These are phyloP conservation scores for Neofusicoccum ribis DNA, from an alignment of 2,329 filamentous ascomycete species.

Conservation along the genomic window DNA sequence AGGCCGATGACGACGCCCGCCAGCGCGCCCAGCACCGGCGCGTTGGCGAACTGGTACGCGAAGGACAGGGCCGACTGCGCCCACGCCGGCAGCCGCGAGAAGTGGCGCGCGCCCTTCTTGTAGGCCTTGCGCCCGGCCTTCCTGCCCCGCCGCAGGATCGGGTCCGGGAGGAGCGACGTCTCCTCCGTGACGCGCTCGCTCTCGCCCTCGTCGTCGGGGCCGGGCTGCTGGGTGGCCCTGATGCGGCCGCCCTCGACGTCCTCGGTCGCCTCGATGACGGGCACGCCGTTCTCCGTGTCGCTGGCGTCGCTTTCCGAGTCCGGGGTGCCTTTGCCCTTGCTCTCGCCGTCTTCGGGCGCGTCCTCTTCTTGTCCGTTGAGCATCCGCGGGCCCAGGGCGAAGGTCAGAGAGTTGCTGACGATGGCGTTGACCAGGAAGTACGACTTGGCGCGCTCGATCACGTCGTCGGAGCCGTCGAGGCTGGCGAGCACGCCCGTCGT, in stretches of 20 bases:
- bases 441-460: slow-evolving; percentile 61
- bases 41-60: slow-evolving; percentile 58
- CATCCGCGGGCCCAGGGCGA: slow-evolving; percentile 62
- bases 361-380: slow-evolving; percentile 52
- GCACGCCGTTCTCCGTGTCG: neutral
- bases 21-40: slow-evolving; percentile 61
- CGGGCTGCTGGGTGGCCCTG: slow-evolving; percentile 24
- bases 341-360: slow-evolving; percentile 26
- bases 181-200: slow-evolving; percentile 42
- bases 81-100: slow-evolving; percentile 38
- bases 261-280: slow-evolving; percentile 3
- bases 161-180: slow-evolving; percentile 53
- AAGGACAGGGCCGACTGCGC: slow-evolving; percentile 43
- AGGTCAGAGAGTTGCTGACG: slow-evolving; percentile 63
- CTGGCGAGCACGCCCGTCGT: slow-evolving; percentile 57
- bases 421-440: slow-evolving; percentile 69
- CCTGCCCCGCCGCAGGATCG: slow-evolving; percentile 31
- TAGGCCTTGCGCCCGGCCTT: slow-evolving; percentile 36
- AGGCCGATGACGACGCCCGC: slow-evolving; percentile 62
- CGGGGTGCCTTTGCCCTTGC: slow-evolving; percentile 31
- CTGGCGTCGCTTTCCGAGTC: neutral
- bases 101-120: slow-evolving; percentile 35
- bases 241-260: slow-evolving; percentile 23
- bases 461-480: slow-evolving; percentile 46
- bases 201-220: slow-evolving; percentile 26